Base-by-base conservation (phyloP, 768 basidiomycete species). In the Pleurotus giganteus region DNA sequence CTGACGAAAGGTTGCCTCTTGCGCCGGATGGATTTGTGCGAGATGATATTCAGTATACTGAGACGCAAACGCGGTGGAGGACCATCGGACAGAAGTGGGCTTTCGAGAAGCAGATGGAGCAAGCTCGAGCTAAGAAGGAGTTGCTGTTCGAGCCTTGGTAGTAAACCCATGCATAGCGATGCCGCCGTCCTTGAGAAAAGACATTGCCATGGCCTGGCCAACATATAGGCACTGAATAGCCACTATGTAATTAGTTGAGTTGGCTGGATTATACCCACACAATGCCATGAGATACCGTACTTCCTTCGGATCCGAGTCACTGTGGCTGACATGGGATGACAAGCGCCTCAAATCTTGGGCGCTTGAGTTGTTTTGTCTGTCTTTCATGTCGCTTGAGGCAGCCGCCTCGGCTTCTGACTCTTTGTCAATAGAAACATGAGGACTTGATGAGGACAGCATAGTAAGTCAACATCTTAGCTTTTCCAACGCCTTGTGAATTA, bases 371-470 rank as follows among this genome's bases (percentile, higher is more conserved):
- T n/a, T n/a, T n/a, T n/a, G n/a, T n/a, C n/a, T n/a, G n/a, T n/a
- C n/a, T n/a, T n/a, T n/a, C n/a, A n/a, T n/a, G n/a, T n/a, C n/a
- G n/a, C n/a, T n/a, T n/a, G 51, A 81, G 80, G 75, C 81, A 49
- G 71, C 79, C 47, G 76, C 81, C 53, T 77, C 75, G 47, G 77
- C 75, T 17, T 80, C 83, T 23, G 87, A 89, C 59, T 86, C 88
- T 17, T 81, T 89, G 55, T 89, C 85, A 53, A 89, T 99, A 46
- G 96, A 99, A 72, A 98, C 96, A 1, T 86, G n/a, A n/a, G n/a
- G n/a, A n/a, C n/a, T 88, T 15, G 96, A 99, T 69, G 93, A 96
- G 70, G 97, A 98, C 72, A 97, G 97, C 92, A 98, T 98, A 61
- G 96, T 97, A 71, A 59, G 92, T 74, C 54, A 29, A 28, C 26